These are phyloP conservation scores for Ophiobolus disseminans DNA, from an alignment of 2,329 filamentous ascomycete species.

Conservation along the genomic window DNA sequence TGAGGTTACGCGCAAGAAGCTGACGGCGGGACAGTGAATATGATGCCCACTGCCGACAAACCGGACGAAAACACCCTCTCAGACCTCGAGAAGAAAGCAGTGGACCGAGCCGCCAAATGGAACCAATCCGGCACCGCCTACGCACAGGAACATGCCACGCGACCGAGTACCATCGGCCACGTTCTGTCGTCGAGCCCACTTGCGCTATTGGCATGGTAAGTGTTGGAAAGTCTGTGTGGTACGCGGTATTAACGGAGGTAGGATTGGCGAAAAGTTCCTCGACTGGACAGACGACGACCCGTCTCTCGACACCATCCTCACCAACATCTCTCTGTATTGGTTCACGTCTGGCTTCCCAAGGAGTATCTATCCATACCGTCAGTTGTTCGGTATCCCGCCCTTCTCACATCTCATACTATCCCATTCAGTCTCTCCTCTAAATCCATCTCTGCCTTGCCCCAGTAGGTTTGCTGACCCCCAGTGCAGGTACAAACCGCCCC, in stretches of 20 bases:
- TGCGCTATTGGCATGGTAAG: conserved; percentile 62
- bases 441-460: too few species aligned
- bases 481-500: too few species aligned
- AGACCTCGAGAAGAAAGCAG: conserved; percentile 22
- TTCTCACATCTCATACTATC: too few species aligned
- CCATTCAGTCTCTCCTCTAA: too few species aligned
- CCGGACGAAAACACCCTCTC: conserved; percentile 27
- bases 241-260: too few species aligned
- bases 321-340: conserved; percentile 63
- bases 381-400: conserved; percentile 23
- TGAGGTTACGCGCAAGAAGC: conserved; percentile 1
- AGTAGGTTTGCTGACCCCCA: too few species aligned
- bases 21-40: conserved; percentile 30
- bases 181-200: conserved; percentile 63
- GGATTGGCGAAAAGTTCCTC: conserved; percentile 64
- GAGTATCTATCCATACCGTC: conserved; percentile 60
- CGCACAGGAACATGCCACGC: conserved; percentile 60
- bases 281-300: conserved; percentile 60
- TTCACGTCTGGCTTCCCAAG: conserved; percentile 56
- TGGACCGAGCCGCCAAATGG: conserved; percentile 42
- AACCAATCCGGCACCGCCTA: conserved; percentile 57
- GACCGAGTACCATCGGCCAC: conserved; percentile 64
- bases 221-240: too few species aligned
- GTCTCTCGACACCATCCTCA: conserved; percentile 55
- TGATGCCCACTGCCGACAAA: conserved; percentile 15